A percentile compares a stretch with the other conserved stretches of the same genome.
Conservation (phyloP, 78 protist species). For the Planoprotostelium fungivorum region DNA sequence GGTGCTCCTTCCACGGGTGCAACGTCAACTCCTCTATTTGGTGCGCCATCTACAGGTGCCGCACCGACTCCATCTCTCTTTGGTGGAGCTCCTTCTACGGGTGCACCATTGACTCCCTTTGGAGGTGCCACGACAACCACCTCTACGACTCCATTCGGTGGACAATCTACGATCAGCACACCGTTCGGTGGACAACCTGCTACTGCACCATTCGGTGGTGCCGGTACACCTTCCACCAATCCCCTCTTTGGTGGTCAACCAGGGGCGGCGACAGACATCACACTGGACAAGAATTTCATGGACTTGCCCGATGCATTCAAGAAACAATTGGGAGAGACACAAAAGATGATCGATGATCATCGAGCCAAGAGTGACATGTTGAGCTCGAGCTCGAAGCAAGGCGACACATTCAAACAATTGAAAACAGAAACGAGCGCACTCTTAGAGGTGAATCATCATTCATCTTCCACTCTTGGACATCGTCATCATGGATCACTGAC, state of each 20-base stretch:
- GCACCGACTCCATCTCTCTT: neutral
- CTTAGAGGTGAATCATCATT: neutral
- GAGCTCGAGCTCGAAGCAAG: neutral
- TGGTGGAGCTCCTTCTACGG: neutral
- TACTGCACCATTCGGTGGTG: neutral
- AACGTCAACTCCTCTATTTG: neutral
- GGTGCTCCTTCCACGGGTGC: neutral
- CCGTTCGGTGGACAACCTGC: neutral
- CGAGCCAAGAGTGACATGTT: neutral
- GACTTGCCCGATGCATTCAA: neutral
- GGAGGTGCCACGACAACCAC: neutral
- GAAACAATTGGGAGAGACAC: neutral
- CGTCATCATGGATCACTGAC: neutral
- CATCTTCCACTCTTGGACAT: neutral
- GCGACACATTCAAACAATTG: neutral
- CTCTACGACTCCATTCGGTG: neutral
- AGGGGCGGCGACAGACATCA: neutral
- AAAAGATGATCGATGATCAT: neutral
- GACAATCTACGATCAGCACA: neutral
- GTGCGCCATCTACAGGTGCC: neutral
- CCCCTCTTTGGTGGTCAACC: neutral
- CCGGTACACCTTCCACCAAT: too few relatives aligned
- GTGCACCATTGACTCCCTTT: neutral
- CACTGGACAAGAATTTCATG: neutral
- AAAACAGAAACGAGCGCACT: neutral